Conservation (phyloP, 306 rosid species). For the Ormosia semicastrata region DNA sequence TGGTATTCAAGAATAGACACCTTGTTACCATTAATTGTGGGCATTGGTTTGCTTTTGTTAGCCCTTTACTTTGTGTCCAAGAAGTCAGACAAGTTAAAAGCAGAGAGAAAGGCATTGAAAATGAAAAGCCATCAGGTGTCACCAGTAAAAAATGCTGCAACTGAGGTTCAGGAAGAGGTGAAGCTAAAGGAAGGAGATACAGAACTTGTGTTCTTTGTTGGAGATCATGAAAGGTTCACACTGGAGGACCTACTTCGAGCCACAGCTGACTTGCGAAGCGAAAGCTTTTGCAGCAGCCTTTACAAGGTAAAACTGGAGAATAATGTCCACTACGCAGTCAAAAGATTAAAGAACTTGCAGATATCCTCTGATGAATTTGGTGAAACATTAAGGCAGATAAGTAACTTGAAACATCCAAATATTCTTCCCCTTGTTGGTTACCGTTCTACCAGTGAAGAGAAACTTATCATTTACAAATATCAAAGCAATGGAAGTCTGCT, state of each 20-base stretch:
- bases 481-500: slow-evolving; percentile 77
- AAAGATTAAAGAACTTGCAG: slow-evolving; percentile 67
- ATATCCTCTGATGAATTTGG: slow-evolving; percentile 59
- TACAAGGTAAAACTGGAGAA: slow-evolving; percentile 63
- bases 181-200: slow-evolving; percentile 22
- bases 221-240: slow-evolving; percentile 57
- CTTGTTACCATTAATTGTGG: slow-evolving; percentile 13
- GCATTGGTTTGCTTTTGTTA: slow-evolving; percentile 28
- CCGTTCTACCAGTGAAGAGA: slow-evolving; percentile 54
- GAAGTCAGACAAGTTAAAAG: slow-evolving; percentile 19
- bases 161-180: slow-evolving; percentile 29
- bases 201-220: slow-evolving; percentile 73
- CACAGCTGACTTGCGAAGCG: slow-evolving; percentile 57
- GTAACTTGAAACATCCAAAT: slow-evolving; percentile 60
- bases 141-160: slow-evolving; percentile 22
- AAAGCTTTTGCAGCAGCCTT: slow-evolving; percentile 57
- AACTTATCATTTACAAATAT: slow-evolving; percentile 65
- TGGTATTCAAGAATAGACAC: neutral
- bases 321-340: slow-evolving; percentile 57
- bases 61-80: slow-evolving; percentile 32
- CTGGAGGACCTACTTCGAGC: slow-evolving; percentile 69
- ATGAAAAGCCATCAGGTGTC: slow-evolving; percentile 28
- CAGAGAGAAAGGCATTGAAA: slow-evolving; percentile 21
- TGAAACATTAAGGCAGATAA: slow-evolving; percentile 49
- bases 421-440: slow-evolving; percentile 68